Percentiles rank a stretch among this genome's conserved stretches.
Conservation (phyloP, 352 stramenopile genomes). For the Phytophthora pinifolia region DNA sequence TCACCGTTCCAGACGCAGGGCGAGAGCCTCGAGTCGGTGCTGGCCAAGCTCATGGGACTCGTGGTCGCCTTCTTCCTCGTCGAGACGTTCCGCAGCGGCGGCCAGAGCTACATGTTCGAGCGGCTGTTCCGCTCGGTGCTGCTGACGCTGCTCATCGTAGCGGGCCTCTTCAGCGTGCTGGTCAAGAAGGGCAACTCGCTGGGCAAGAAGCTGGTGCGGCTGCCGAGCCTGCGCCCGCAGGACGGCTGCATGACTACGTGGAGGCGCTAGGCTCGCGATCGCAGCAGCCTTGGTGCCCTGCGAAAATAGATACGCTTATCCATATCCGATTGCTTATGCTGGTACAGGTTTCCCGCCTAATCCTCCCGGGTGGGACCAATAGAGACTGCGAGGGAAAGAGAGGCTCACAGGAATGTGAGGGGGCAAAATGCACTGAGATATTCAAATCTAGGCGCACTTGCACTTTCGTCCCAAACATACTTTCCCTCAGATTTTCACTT, state of each 20-base stretch:
- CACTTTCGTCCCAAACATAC: too few relatives aligned
- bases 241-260: slow-evolving; percentile 78
- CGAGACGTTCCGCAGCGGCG: slow-evolving; percentile 47
- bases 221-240: slow-evolving; percentile 64
- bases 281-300: neutral
- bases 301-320: too few relatives aligned
- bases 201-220: slow-evolving; percentile 64
- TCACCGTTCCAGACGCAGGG: slow-evolving; percentile 46
- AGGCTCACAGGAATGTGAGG: too few relatives aligned
- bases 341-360: too few relatives aligned
- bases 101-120: slow-evolving; percentile 52
- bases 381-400: too few relatives aligned
- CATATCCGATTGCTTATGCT: slow-evolving; percentile 4
- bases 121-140: slow-evolving; percentile 54
- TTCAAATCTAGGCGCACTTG: too few relatives aligned
- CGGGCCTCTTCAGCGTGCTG: slow-evolving; percentile 51
- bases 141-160: slow-evolving; percentile 51
- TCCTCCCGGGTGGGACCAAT: too few relatives aligned
- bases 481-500: too few relatives aligned
- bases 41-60: slow-evolving; percentile 53
- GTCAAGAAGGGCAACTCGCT: slow-evolving; percentile 78
- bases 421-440: too few relatives aligned
- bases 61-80: slow-evolving; percentile 62
- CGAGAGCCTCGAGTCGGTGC: slow-evolving; percentile 59
- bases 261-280: slow-evolving; percentile 43